Evolutionary conservation across 2,329 filamentous ascomycete genomes (phyloP), one percentile per base, ranked within the genome.

Genomic region (Colletotrichum sp.): DNA sequence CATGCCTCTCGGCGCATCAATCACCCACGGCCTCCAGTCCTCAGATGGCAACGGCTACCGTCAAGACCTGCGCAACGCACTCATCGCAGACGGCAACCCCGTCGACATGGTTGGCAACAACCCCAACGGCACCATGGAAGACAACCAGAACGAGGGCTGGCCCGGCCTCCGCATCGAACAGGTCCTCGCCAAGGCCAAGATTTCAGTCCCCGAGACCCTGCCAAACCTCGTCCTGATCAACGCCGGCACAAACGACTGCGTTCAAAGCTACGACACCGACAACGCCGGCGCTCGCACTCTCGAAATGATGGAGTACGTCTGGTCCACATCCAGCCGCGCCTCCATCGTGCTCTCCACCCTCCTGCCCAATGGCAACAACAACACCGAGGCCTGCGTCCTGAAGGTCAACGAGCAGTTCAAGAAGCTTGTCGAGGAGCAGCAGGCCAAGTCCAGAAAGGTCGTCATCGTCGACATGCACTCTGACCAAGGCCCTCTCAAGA

Each of bases 131-230:
- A 80, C 77, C 72, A 88, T 88, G 86, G 43, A 24, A 26, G 81
- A 86, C 79, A 85, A 85, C 78, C 83, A 86, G 15, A 83, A 86
- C 77, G 88, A 89, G 77, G 87, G 87, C 38, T 87, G 87, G 83
- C 83, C 85, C 0, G 87, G 84, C 28, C 81, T 82, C 58, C 83
- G 84, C 63, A 84, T 89, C 79, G 83, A 83, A 32, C 76, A 87
- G 77, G 83, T 88, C 43, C 74, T 80, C 58, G 78, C 32, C 32
- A 85, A 84, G 73, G 85, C 85, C 28, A 76, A 77, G 30, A 36
- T 21, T 6, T 81, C 83, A 2, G 82, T 86, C 6, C 81, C 82
- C 2, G 26, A 74, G 3, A 80, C 78, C 32, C 80, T 82, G 71
- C 87, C 86, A 12, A 86, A 88, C 76, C 77, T 88, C 36, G 78